These are phyloP conservation scores for Gaeumannomyces sp. DNA, from an alignment of 2,329 filamentous ascomycete species.

Conservation along the genomic window DNA sequence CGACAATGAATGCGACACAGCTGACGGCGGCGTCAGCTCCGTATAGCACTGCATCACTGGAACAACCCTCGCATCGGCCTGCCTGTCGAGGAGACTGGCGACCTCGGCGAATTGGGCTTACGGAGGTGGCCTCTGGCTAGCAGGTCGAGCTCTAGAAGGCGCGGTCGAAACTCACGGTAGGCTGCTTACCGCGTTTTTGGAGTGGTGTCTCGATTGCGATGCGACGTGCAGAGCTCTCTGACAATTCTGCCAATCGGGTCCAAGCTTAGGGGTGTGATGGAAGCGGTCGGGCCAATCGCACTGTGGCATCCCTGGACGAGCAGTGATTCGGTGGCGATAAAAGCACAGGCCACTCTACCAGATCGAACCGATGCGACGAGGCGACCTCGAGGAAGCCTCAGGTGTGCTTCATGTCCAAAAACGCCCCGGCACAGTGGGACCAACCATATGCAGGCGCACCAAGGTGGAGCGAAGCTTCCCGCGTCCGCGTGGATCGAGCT, in stretches of 20 bases:
- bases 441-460: neutral
- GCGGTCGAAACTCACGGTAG: neutral
- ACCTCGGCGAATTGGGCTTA: neutral
- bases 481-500: neutral
- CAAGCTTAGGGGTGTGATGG: neutral
- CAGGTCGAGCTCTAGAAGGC: neutral
- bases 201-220: neutral
- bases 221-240: neutral
- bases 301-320: too few relatives aligned
- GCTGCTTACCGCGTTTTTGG: neutral
- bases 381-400: too few relatives aligned
- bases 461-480: neutral
- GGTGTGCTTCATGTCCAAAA: neutral
- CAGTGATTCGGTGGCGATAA: neutral
- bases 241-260: neutral
- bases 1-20: conserved; percentile 80
- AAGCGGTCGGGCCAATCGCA: too few relatives aligned
- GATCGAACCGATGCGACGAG: neutral
- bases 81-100: neutral
- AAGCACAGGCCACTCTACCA: neutral
- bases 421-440: neutral
- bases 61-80: conserved; percentile 6
- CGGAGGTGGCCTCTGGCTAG: neutral
- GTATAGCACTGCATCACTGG: conserved; percentile 88
- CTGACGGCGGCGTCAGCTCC: conserved; percentile 88